Percentiles rank a stretch among this genome's conserved stretches.
These are phyloP conservation scores for Buddleja alternifolia DNA, from an alignment of 257 asterid species.

Conservation along the genomic window DNA sequence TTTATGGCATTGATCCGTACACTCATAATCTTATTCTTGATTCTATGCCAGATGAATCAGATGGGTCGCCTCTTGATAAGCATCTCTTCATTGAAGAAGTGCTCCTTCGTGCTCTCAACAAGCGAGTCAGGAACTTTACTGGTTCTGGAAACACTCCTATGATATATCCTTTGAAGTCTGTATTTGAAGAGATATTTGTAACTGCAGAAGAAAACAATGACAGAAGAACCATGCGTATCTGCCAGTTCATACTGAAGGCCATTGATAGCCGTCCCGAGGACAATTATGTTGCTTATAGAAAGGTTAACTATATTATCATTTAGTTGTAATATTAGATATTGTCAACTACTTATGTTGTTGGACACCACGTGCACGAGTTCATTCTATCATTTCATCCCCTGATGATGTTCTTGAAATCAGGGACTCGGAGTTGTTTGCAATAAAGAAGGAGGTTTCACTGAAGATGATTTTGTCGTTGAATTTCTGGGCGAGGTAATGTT, in stretches of 20 bases:
- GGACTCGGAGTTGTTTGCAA: conserved; percentile 99
- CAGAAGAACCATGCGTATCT: conserved; percentile 59
- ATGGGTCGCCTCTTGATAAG: conserved; percentile 82
- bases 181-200: conserved; percentile 69
- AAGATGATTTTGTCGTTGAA: conserved; percentile 97
- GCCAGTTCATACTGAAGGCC: conserved; percentile 78
- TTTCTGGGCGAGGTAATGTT: conserved; percentile 93
- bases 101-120: conserved; percentile 81
- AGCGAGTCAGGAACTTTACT: conserved; percentile 82
- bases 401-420: conserved; percentile 44
- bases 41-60: conserved; percentile 96
- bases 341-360: conserved; percentile 6
- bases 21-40: conserved; percentile 97
- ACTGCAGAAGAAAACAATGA: conserved; percentile 67
- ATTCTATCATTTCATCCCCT: conserved; percentile 20
- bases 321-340: conserved; percentile 1
- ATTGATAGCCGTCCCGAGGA: conserved; percentile 87
- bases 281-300: conserved; percentile 94
- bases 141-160: conserved; percentile 92
- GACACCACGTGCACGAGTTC: conserved; percentile 6
- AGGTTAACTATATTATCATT: conserved; percentile 50
- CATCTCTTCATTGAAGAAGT: conserved; percentile 92
- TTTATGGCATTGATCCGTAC: conserved; percentile 96
- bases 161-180: conserved; percentile 84
- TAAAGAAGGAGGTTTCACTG: conserved; percentile 87